Evolutionary conservation across 129 eudicot genomes (phyloP).

Genomic region (Artemisia tridentata): DNA sequence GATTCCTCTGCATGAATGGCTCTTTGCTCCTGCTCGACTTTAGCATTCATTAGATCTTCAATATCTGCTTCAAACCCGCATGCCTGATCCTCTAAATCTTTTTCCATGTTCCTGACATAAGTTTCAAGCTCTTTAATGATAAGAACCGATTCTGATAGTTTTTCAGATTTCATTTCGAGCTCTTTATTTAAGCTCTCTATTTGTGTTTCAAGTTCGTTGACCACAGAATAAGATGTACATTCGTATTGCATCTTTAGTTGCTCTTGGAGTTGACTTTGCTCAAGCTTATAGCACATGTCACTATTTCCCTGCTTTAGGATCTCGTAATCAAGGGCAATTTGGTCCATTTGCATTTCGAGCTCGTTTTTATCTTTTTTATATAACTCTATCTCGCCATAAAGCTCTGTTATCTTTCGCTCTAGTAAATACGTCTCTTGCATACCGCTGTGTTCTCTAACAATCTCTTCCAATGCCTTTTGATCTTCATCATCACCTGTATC

Average conservation of each 20-base stretch:
- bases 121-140: slow-evolving; percentile 51
- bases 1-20: slow-evolving; percentile 78
- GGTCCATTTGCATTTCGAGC: slow-evolving; percentile 91
- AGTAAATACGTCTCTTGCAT: slow-evolving; percentile 56
- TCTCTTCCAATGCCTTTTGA: slow-evolving; percentile 80
- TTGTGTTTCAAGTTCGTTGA: slow-evolving; percentile 55
- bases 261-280: slow-evolving; percentile 74
- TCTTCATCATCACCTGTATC: slow-evolving; percentile 63
- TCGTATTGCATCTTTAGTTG: slow-evolving; percentile 84
- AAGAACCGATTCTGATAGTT: slow-evolving; percentile 40
- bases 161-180: slow-evolving; percentile 41
- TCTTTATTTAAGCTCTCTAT: slow-evolving; percentile 49
- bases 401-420: slow-evolving; percentile 76
- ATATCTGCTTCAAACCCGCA: slow-evolving; percentile 76
- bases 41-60: slow-evolving; percentile 60
- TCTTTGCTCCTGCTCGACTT: slow-evolving; percentile 82
- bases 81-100: slow-evolving; percentile 68
- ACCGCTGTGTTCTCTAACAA: slow-evolving; percentile 70
- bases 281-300: slow-evolving; percentile 63
- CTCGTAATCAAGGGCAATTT: slow-evolving; percentile 94
- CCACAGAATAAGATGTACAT: slow-evolving; percentile 49
- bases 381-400: slow-evolving; percentile 67
- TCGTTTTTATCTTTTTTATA: slow-evolving; percentile 82
- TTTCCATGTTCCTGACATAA: slow-evolving; percentile 60
- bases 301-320: slow-evolving; percentile 90